Evolutionary conservation across 2,329 filamentous ascomycete species (phyloP), one percentile per base, ranked within the genome.

Genomic region (Sporothrix inflata): DNA sequence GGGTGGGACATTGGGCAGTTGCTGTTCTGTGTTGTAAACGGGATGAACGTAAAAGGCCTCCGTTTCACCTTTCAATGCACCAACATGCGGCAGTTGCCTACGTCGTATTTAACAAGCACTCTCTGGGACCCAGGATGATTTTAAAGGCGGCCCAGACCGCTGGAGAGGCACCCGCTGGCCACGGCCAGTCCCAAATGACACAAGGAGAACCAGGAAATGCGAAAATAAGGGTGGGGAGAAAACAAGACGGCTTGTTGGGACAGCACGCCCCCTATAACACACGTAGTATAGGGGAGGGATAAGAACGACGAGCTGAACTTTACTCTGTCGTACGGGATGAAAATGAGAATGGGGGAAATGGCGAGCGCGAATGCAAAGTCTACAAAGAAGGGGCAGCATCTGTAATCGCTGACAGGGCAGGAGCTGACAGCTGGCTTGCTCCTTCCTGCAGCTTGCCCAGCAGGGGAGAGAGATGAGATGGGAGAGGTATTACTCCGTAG

Each of bases 71-170:
- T 65, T 63, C 4, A 4, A 27, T n/a, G 38, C 21, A 27, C 63
- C 63, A 65, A 45, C 21, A 21, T 65, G 21, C 38, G 21, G 38
- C n/a, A 45, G 12, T 16, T 65, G 19, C 24, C 21, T 12, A 53
- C 49, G 4, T 9, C 55, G 14, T 38, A 65, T 65, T 45, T 19
- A 21, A 65, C 6, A 14, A 21, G 38, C 60, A 24, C 19, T 63
- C 60, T 27, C n/a, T 6, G 3, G 24, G 63, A 49, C 24, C 63
- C 63, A 34, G 19, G 4, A 27, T 27, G 27, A 45, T 27, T 42
- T 16, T 45, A 67, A 49, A 66, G 7, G 24, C 42, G 63, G 66
- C 49, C 65, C 65, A 68, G 45, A 34, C 63, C 63, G 65, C 65
- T 68, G 45, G 49, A 45, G 14, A 21, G 40, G 47, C n/a, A 7